phyloP scores from a whole-genome alignment of 306 rosid genomes.

The Rosa rugosa region DNA sequence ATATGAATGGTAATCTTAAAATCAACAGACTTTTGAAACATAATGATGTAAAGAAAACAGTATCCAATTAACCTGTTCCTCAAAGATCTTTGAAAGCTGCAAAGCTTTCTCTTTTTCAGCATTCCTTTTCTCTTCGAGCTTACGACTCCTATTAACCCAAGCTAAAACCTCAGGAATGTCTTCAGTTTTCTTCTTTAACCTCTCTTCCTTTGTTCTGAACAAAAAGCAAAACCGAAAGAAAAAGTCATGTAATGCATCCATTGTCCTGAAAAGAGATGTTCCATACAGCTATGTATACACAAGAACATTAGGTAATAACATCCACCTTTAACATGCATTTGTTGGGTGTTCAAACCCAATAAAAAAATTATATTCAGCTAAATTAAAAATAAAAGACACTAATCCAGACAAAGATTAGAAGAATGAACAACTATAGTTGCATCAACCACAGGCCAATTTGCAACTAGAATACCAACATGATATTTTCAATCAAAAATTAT shows the following conservation, averaged over 20 bases:
- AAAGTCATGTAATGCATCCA: not conserved
- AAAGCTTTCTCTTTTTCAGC: conserved; percentile 64
- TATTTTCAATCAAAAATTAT: not conserved
- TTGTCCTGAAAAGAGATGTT: not conserved
- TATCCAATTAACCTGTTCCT: conserved; percentile 71
- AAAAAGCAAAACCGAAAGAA: conserved; percentile 14
- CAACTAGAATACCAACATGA: not conserved
- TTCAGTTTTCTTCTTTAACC: conserved; percentile 68
- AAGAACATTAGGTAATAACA: not conserved
- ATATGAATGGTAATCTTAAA: conserved; percentile 16
- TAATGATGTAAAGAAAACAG: conserved; percentile 12
- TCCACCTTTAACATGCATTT: not conserved
- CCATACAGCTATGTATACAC: not conserved
- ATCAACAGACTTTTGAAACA: conserved; percentile 14
- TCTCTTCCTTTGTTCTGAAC: conserved; percentile 73
- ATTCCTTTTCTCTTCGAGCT: conserved; percentile 57
- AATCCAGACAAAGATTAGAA: not conserved
- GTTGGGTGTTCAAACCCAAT: conserved; percentile 5
- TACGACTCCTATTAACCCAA: conserved; percentile 87
- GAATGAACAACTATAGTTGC: not conserved
- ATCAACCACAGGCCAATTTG: not conserved
- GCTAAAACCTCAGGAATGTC: conserved; percentile 65
- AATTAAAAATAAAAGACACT: not conserved
- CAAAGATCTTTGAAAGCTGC: conserved; percentile 82
- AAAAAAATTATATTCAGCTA: not conserved